Base-by-base conservation (phyloP, 2,329 filamentous ascomycete species). In the Neopestalotiopsis sp. region DNA sequence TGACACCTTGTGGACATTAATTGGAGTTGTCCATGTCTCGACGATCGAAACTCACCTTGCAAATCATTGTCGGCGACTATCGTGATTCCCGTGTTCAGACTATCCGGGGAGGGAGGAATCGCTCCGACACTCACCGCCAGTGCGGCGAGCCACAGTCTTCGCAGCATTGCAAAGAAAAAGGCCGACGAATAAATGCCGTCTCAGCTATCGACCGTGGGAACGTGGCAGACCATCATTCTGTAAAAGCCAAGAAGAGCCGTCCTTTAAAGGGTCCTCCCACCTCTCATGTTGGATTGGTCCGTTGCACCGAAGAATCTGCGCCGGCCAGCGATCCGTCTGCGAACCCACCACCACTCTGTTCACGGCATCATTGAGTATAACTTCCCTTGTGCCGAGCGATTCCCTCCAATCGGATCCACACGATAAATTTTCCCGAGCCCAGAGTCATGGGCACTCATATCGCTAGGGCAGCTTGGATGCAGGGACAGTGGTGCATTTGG, bases 31-130 rank as follows among this genome's bases (percentile, higher is more conserved):
- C 61, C 30, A 2, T 59, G 10, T 40, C 17, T 12, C 38, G 5
- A 2, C 32, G 20, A 14, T 20, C 61, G 5, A 1, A 17, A 65
- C 72, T 52, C 71, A 80, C 81, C 82, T 74, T 78, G 76, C 42
- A 84, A 78, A 65, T 84, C 81, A 73, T 83, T 84, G 69, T 81
- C 77, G 59, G 81, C 75, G 32, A 83, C 68, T 32, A 84, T 74
- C 5, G 78, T 80, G 57, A 83, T 71, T 38, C 79, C 79, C 1
- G 80, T 79, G 42, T 77, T 74, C 5, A 83, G 69, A n/a, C 73
- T 73, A 66, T 74, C 72, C 17, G 80, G 79, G 28, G 80, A 82
- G 0, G 79, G 78, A 32, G 65, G 34, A 38, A 38, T 52, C 4
- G 52, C 52, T n/a, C 69, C 72, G 20, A 20, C 59, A 10, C 28